Conservation (phyloP, 257 asterid genomes). For the Primulina huaijiensis region DNA sequence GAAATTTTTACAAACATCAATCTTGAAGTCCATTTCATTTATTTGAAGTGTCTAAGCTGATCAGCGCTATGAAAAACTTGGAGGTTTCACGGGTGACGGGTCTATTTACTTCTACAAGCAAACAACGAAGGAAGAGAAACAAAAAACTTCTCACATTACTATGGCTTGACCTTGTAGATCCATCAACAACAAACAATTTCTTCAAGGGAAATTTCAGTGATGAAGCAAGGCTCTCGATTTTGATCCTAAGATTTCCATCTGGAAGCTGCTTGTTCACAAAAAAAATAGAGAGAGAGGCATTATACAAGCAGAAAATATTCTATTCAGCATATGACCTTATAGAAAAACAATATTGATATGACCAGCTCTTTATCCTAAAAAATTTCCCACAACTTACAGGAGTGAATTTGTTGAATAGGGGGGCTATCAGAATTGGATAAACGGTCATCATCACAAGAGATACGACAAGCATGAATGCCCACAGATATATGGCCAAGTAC, state of each 20-base stretch:
- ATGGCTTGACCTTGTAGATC: slow-evolving; percentile 98
- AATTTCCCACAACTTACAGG: slow-evolving; percentile 57
- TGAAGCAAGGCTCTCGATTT: slow-evolving; percentile 85
- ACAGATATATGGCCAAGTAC: slow-evolving; percentile 87
- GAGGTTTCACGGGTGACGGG: neutral
- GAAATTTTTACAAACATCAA: neutral
- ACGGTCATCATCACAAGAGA: slow-evolving; percentile 94
- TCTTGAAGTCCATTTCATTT: neutral
- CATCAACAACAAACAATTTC: slow-evolving; percentile 95
- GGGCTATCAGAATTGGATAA: slow-evolving; percentile 90
- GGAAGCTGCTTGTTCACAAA: slow-evolving; percentile 62
- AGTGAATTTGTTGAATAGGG: slow-evolving; percentile 97
- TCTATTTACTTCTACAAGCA: slow-evolving; percentile 3
- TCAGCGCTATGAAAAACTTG: slow-evolving; percentile 1
- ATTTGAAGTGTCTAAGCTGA: neutral
- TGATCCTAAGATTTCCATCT: slow-evolving; percentile 77
- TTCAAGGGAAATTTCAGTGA: slow-evolving; percentile 85
- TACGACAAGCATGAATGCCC: slow-evolving; percentile 84
- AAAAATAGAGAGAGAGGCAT: neutral
- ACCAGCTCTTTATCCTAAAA: neutral
- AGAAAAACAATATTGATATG: neutral
- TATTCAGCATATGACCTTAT: neutral
- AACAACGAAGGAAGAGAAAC: slow-evolving; percentile 2
- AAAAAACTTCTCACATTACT: slow-evolving; percentile 72
- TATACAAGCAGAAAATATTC: neutral